Evolutionary conservation across 306 rosid genomes (phyloP), one percentile per base, ranked within the genome.

Genomic region (Quercus cerris): DNA sequence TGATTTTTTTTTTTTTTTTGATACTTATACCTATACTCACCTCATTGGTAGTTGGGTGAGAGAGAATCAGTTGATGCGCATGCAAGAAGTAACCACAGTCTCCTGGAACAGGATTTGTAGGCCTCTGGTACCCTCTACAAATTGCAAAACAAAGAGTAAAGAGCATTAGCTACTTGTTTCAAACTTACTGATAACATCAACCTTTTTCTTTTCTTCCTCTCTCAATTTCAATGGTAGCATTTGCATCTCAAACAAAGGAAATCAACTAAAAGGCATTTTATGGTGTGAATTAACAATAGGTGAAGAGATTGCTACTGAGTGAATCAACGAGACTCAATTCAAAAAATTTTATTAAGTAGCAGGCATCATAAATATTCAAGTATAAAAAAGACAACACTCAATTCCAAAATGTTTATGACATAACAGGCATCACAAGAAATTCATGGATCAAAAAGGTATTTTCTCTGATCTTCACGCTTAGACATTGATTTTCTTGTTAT

Each of bases 61-160:
- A 78, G 63, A 95, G 89, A 71, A 71, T 71, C 85, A 91, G 78
- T 56, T 78, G 87, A 85, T 91, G 91, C 12, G 98, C 99, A 62
- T 95, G 99, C 87, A 95, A 79, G 81, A 75, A 52, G 83, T 91
- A 93, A 71, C 99, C 97, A 88, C 93, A 89, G 81, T 95, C 98
- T 74, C 99, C 99, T 28, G 99, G 99, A 83, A 93, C 94, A 58
- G 99, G 90, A 69, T 85, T 89, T n/a, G 67, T 28, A 30, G 97
- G 97, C 75, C 89, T 90, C 56, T 57, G 81, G 86, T 93, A 95
- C n/a, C 97, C 98, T 77, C 98, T 95, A 63, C 75, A 81, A 52
- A 57, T 25, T 58, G 57, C 25, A 70, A 19, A 68, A 59, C 20
- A 28, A 55, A 30, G 52, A 56, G 54, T 78, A 61, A 78, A 55